Base-by-base conservation (phyloP, 2,329 filamentous ascomycete genomes). In the Pestalotiopsis sp. region DNA sequence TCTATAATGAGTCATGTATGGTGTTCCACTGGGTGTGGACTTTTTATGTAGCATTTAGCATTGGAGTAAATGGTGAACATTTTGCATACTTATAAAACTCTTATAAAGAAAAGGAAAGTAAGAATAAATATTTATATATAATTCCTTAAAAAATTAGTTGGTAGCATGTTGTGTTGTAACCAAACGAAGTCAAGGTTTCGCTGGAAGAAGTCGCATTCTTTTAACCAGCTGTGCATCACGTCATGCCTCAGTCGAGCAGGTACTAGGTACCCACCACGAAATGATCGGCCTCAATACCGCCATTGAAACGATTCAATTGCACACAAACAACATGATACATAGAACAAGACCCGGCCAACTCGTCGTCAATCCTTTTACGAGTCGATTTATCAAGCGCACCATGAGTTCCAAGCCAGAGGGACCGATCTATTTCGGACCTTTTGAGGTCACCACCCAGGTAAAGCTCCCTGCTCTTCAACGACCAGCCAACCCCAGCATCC, bases 361-460 rank as follows among this genome's bases (percentile, higher is more conserved):
- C 3, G 64, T 71, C 64, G 31, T 67, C 23, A 73, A 69, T 65
- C 64, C 68, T 41, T 64, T 70, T 52, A 59, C 31, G 31, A 36
- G 58, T 41, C 38, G 49, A 56, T 38, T 64, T 6, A 57, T 49
- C 36, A 61, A 52, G 36, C 68, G 67, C 23, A 73, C 67, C 17
- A 70, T 75, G 68, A 72, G 70, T 27, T 36, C 57, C 20, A 70
- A 68, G 36, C 63, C 72, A 17, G 41, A 68, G 6, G 72, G 71
- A 12, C 72, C 74, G 62, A 79, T 95, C 73, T 85, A 89, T 76
- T 96, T 97, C 76, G 93, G 93, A 14, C 87, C 90, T 9, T 95
- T 92, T 77, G 84, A 92, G 69, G 92, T 97, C 67, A 93, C 92
- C 13, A 84, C 88, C 20, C 93, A 94, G 83, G 92, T 92, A 80